Conservation (phyloP, 179 eudicot species). For the Monotropa hypopitys region DNA sequence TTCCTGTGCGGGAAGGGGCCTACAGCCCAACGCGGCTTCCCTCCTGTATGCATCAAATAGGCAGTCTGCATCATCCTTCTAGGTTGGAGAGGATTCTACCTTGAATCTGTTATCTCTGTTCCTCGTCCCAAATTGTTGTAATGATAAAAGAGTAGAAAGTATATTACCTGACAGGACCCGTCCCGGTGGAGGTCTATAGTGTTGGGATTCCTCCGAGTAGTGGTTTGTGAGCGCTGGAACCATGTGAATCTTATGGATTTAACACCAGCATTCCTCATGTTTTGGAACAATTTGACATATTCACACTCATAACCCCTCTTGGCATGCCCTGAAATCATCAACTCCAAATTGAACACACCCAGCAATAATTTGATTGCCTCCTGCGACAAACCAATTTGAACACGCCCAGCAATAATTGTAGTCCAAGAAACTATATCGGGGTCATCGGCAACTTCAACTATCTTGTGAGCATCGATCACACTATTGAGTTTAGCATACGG, state of each 20-base stretch:
- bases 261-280: conserved; percentile 48
- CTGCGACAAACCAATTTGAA: conserved; percentile 42
- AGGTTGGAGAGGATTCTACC: no score
- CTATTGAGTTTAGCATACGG: conserved; percentile 55
- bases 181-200: no score
- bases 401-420: conserved; percentile 58
- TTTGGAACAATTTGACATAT: conserved; percentile 39
- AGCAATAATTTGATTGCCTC: conserved; percentile 53
- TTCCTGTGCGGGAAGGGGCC: no score
- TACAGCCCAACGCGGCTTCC: no score
- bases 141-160: no score
- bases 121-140: no score
- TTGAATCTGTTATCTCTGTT: no score
- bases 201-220: no score
- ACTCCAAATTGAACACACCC: conserved; percentile 75
- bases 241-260: conserved; percentile 58
- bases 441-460: conserved; percentile 35
- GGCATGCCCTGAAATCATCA: conserved; percentile 71
- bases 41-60: no score
- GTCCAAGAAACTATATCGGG: conserved; percentile 69
- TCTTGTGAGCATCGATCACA: conserved; percentile 40
- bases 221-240: no score
- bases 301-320: conserved; percentile 42
- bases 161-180: no score
- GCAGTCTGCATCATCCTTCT: no score